Conservation (phyloP, 2,329 filamentous ascomycete genomes). For the Paecilomyces fulvus region DNA sequence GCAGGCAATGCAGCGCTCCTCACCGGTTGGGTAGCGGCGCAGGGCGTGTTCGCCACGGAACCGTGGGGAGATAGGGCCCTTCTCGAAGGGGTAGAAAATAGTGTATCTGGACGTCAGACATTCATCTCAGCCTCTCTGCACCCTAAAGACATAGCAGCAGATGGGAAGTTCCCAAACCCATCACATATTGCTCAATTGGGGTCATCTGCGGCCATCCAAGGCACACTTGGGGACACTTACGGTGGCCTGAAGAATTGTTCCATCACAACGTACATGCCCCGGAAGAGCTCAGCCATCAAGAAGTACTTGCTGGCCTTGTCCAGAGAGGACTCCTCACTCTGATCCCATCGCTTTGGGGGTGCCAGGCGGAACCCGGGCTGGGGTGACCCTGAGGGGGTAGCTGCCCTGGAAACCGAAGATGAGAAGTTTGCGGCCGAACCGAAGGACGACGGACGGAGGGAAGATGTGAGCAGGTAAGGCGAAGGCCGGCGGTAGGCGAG, state of each 20-base stretch:
- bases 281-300: conserved; percentile 86
- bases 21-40: conserved; percentile 89
- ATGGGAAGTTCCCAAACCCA: not conserved
- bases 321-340: conserved; percentile 65
- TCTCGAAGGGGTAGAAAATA: conserved; percentile 98
- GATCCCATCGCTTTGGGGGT: conserved; percentile 67
- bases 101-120: conserved; percentile 62
- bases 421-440: conserved; percentile 53
- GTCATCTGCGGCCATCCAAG: not conserved
- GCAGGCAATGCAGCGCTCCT: conserved; percentile 99
- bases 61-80: conserved; percentile 93
- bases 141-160: no score
- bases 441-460: conserved; percentile 24
- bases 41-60: conserved; percentile 98
- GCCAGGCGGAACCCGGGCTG: conserved; percentile 73
- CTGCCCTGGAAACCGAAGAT: conserved; percentile 52
- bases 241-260: conserved; percentile 98
- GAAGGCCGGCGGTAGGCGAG: conserved; percentile 33
- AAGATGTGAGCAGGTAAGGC: conserved; percentile 19
- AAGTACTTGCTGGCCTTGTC: conserved; percentile 91
- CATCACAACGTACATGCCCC: conserved; percentile 94
- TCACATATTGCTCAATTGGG: not conserved
- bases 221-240: conserved; percentile 51
- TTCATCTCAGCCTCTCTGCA: not conserved
- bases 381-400: conserved; percentile 66